Evolutionary conservation across 2,329 filamentous ascomycete genomes (phyloP).

Genomic region (Beauveria brongniartii): DNA sequence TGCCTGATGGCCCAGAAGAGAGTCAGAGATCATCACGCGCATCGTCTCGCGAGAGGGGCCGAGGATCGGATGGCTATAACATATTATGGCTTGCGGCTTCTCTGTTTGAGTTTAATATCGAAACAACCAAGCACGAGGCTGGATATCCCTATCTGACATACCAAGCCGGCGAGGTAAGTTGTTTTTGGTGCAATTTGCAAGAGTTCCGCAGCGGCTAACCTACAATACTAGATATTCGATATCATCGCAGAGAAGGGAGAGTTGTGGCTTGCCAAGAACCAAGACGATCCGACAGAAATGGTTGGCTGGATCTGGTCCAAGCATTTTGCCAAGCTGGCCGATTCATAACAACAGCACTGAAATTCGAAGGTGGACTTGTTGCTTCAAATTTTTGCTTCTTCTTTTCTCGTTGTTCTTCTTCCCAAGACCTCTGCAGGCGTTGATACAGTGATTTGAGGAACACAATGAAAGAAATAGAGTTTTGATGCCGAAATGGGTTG

Average conservation of each 20-base stretch:
- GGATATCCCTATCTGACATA: constrained; percentile 96
- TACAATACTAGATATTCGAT: constrained; percentile 58
- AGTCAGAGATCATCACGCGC: constrained; percentile 47
- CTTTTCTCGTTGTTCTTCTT: neutral
- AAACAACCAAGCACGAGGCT: constrained; percentile 81
- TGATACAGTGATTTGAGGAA: neutral
- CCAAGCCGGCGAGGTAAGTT: constrained; percentile 74
- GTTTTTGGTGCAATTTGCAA: neutral
- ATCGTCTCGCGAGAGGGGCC: constrained; percentile 50
- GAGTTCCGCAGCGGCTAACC: neutral
- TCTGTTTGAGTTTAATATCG: constrained; percentile 95
- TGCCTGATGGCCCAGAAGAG: constrained; percentile 57
- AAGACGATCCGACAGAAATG: constrained; percentile 71
- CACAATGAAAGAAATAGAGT: neutral
- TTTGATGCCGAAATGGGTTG: neutral
- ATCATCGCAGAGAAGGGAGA: constrained; percentile 96
- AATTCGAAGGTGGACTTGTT: neutral
- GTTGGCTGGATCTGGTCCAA: constrained; percentile 99
- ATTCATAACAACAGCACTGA: constrained; percentile 28
- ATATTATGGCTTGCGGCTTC: constrained; percentile 88
- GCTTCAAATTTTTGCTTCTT: neutral
- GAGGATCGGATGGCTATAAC: constrained; percentile 51
- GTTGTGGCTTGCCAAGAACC: constrained; percentile 94
- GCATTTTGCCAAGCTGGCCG: constrained; percentile 71
- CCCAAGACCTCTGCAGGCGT: neutral